phyloP scores from a whole-genome alignment of 2,329 filamentous ascomycete species.

The Pezicula rhizophila region DNA sequence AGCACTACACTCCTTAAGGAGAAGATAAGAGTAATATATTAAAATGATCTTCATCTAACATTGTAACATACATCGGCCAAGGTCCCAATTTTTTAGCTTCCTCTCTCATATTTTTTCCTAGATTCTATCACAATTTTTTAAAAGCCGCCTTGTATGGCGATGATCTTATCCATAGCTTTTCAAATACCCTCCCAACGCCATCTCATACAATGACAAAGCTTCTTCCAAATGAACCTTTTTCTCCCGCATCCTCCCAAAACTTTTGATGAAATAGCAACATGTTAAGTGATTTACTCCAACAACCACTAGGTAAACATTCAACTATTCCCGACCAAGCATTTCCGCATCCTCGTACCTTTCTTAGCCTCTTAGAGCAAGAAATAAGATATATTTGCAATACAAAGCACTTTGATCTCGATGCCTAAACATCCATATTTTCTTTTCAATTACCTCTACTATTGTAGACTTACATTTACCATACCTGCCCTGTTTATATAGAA shows the following conservation, averaged over 20 bases:
- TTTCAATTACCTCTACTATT: background rate
- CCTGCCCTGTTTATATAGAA: background rate
- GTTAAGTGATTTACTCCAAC: background rate
- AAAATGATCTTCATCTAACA: too few relatives aligned
- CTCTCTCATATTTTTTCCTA: too few relatives aligned
- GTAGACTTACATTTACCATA: background rate
- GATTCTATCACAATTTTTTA: too few relatives aligned
- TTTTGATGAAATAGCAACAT: background rate
- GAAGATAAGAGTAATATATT: too few relatives aligned
- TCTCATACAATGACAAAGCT: background rate
- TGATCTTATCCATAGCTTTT: too few relatives aligned
- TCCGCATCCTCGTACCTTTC: background rate
- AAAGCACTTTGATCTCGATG: background rate
- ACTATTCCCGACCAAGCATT: background rate
- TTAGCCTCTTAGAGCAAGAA: background rate
- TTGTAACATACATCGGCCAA: too few relatives aligned
- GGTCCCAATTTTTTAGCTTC: too few relatives aligned
- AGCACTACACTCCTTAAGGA: too few relatives aligned
- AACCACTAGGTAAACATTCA: background rate
- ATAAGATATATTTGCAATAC: background rate
- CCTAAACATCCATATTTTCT: background rate
- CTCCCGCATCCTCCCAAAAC: background rate
- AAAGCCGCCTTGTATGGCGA: too few relatives aligned
- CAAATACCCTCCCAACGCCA: background rate
- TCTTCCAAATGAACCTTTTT: background rate